Evolutionary conservation across 2,329 filamentous ascomycete genomes (phyloP), one percentile per base, ranked within the genome.

Genomic region (Clonostachys rosea): DNA sequence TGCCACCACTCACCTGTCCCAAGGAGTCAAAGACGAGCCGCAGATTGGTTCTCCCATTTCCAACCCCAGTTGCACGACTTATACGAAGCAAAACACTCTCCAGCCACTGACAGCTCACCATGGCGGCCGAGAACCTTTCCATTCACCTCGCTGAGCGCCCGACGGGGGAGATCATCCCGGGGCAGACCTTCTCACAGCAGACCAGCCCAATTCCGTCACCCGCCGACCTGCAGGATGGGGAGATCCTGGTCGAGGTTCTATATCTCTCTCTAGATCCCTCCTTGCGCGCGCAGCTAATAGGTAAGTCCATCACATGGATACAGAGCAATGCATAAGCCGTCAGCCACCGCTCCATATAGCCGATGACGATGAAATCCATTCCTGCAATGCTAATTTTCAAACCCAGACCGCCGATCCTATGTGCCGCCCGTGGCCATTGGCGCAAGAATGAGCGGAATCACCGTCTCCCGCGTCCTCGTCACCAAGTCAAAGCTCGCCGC

Each of bases 191-290:
- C 65, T 68, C 66, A 36, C 57, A 75, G 35, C 74, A 80, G 56
- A 70, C 68, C 44, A 65, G 70, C 2, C 69, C 77, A 2, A 70
- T 78, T 5, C 78, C 78, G 55, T 66, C 74, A 7, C 68, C 71
- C 16, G 65, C 66, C 35, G 70, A 78, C 50, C 70, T 86, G 37
- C 74, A 83, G 60, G 75, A 83, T 69, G 83, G 83, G 53, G 69
- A 88, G 58, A 71, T 89, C 47, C 72, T 89, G 43, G 64, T 80
- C 40, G 75, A 81, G 61, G 61, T 64, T 1, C 64, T 86, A 50
- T 89, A 88, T 58, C 72, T 88, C 42, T 84, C 81, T 11, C 72
- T 89, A 39, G 86, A 89, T 64, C 86, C 86, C 2, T 84, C 86
- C 17, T 88, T 89, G 85, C 77, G 86, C 56, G 81, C 81, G 49